Base-by-base conservation (phyloP, 2,329 filamentous ascomycete genomes). In the Colletotrichum tabaci region DNA sequence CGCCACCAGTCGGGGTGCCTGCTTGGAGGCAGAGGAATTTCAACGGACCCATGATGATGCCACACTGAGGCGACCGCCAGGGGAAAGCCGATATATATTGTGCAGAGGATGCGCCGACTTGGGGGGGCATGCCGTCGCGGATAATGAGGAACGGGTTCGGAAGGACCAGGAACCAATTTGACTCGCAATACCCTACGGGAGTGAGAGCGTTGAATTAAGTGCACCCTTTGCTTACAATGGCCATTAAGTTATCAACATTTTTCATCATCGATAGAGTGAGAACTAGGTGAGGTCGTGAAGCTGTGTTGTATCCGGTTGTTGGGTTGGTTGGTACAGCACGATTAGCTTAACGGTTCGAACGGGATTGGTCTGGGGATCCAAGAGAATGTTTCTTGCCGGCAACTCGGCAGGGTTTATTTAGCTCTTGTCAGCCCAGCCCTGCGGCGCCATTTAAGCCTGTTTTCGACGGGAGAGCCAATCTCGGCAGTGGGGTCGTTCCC, bases 391-490 rank as follows among this genome's bases (percentile, higher is more conserved):
- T 26, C 44, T 58, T 44, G 38, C 50, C 58, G 60, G 65, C 18
- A 58, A 63, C 23, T 21, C 53, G 66, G 69, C 69, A 69, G 15
- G 40, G 35, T n/a, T 47, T 30, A 35, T 13, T 70, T 49, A 18
- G 61, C 35, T 38, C 35, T 38, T 38, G 35, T 49, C 49, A 55
- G 44, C 60, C 50, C 16, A 56, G 38, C 58, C 44, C 46, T n/a
- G 21, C 55, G 49, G 58, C 46, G 58, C 52, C 38, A 71, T 58
- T 68, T 60, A 71, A 71, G 69, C 69, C 69, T 64, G 69, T 64
- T 69, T 72, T 42, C 44, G 7, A 40, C 50, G 38, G 46, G 49
- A 66, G 55, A 56, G 40, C 67, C 42, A 72, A 72, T 72, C 50
- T 72, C 61, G 44, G 70, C 26, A 71, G 70, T 61, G 66, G 70